Conservation (phyloP, 2,329 filamentous ascomycete genomes). For the Phaeophleospora eucalypticola region DNA sequence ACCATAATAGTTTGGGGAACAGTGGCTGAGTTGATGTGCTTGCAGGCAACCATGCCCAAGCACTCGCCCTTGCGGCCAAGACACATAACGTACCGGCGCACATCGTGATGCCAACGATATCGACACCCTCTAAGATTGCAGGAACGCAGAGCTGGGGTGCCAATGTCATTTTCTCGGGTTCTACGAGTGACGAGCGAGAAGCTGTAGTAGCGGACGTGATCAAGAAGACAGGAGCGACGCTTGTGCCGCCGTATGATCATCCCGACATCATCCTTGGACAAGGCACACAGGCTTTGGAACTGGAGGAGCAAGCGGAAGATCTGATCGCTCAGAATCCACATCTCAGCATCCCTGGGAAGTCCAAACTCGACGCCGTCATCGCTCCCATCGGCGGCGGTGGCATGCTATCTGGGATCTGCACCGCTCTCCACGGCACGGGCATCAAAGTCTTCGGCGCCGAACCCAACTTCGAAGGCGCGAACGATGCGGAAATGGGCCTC, state of each 20-base stretch:
- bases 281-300: constrained; percentile 81
- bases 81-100: constrained; percentile 71
- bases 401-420: constrained; percentile 77
- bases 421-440: constrained; percentile 67
- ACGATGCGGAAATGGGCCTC: constrained; percentile 74
- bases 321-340: constrained; percentile 43
- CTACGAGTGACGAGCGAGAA: constrained; percentile 75
- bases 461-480: constrained; percentile 74
- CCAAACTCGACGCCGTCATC: constrained; percentile 54
- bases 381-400: constrained; percentile 85
- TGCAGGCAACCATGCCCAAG: constrained; percentile 89
- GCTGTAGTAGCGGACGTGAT: constrained; percentile 68
- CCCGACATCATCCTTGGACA: constrained; percentile 88
- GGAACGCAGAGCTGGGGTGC: constrained; percentile 77
- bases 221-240: constrained; percentile 65
- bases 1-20: background rate
- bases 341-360: constrained; percentile 24
- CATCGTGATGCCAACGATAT: constrained; percentile 90
- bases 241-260: constrained; percentile 90
- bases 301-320: constrained; percentile 66
- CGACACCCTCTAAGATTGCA: constrained; percentile 78
- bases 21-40: constrained; percentile 1
- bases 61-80: constrained; percentile 77
- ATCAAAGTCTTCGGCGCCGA: constrained; percentile 83
- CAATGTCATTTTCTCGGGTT: constrained; percentile 74